Conservation (phyloP, 1,284 basidiomycete genomes). For the Bondarzewia mesenterica region DNA sequence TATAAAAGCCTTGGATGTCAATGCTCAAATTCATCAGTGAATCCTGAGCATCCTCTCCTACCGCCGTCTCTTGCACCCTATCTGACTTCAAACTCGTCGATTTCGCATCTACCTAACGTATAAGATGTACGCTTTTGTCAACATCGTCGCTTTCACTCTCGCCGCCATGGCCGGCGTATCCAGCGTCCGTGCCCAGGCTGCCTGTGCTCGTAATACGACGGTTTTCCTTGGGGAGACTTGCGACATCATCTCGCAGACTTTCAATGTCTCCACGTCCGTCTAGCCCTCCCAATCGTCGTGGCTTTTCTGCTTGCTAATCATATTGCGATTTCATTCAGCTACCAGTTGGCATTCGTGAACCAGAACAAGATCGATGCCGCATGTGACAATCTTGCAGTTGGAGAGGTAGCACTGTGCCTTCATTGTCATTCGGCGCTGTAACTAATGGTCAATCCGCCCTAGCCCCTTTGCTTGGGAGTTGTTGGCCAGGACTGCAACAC, state of each 20-base stretch:
- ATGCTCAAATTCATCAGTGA: too few species aligned
- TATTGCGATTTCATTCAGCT: conserved; percentile 28
- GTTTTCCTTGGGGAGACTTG: background rate
- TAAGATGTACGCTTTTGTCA: background rate
- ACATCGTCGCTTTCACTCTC: background rate
- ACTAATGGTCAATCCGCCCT: background rate
- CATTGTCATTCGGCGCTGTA: background rate
- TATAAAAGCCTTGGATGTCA: background rate
- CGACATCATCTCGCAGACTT: background rate
- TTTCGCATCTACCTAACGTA: too few species aligned
- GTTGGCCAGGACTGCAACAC: conserved; percentile 14
- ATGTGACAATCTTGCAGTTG: conserved; percentile 48
- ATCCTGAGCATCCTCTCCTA: background rate
- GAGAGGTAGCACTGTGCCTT: conserved; percentile 16
- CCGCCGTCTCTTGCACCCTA: background rate
- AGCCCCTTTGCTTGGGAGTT: conserved; percentile 37
- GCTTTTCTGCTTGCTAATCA: background rate
- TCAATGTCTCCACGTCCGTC: conserved; percentile 25
- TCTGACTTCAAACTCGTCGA: too few species aligned
- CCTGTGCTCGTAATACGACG: background rate
- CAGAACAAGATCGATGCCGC: conserved; percentile 32
- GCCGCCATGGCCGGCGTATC: too few species aligned
- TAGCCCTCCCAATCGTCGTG: conserved; percentile 7
- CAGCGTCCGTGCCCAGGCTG: background rate
- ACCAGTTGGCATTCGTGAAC: conserved; percentile 55